A percentile compares a stretch with the other conserved stretches of the same genome.
Evolutionary conservation across 495 filamentous ascomycete species (phyloP).

Genomic region (Lasiosphaeria miniovina): DNA sequence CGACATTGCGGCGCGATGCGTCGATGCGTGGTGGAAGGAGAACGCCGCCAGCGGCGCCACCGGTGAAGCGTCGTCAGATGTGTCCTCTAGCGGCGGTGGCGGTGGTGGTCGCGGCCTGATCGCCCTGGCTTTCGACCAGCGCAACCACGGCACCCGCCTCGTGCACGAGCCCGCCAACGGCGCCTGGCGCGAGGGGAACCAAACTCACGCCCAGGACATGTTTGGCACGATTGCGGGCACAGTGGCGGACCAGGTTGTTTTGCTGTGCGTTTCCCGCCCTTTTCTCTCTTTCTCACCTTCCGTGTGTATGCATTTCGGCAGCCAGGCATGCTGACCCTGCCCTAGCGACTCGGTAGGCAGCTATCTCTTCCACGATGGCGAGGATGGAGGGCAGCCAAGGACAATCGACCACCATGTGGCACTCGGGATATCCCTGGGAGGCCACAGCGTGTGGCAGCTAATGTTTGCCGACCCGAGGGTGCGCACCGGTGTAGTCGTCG

Average conservation of each 20-base stretch:
- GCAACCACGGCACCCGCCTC: conserved; percentile 80
- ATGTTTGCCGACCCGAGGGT: conserved; percentile 76
- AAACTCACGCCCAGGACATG: conserved; percentile 84
- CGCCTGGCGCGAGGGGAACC: conserved; percentile 77
- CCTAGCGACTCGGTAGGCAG: conserved; percentile 56
- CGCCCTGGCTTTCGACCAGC: conserved; percentile 78
- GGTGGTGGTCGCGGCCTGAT: conserved; percentile 54
- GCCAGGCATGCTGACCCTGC: background rate
- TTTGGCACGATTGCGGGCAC: conserved; percentile 64
- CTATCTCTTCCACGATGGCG: conserved; percentile 62
- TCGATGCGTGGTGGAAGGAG: conserved; percentile 30
- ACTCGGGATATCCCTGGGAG: conserved; percentile 81
- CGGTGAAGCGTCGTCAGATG: background rate
- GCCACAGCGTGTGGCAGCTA: conserved; percentile 82
- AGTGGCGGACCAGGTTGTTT: conserved; percentile 62
- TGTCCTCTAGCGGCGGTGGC: conserved; percentile 12
- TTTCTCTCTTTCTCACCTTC: background rate
- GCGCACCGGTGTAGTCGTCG: conserved; percentile 68
- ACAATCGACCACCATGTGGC: conserved; percentile 67
- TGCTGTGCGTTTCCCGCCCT: conserved; percentile 23
- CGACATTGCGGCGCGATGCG: conserved; percentile 35
- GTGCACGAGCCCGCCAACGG: conserved; percentile 60
- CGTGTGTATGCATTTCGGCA: background rate
- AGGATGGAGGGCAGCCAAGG: conserved; percentile 20
- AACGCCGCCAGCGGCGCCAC: conserved; percentile 23